Evolutionary conservation across 345 rosid species (phyloP), one percentile per base, ranked within the genome.

Genomic region (Excoecaria cochinchinensis): DNA sequence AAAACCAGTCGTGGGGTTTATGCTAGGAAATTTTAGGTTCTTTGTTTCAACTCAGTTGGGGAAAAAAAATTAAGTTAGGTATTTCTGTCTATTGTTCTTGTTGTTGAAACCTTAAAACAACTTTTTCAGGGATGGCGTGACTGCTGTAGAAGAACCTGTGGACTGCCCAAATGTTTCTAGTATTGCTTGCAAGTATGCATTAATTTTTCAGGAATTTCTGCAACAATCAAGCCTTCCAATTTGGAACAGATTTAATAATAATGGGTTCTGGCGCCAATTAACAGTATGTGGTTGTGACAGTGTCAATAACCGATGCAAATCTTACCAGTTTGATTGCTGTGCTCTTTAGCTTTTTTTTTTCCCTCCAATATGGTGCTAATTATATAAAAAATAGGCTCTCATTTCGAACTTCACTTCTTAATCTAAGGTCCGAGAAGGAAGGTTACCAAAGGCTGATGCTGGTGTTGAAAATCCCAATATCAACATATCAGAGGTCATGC

Each of bases 251-350:
- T 93, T 90, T 84, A 85, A 88, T 73, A 93, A 91, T 77, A 78
- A 79, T 56, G 98, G 98, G 57, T 93, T 95, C 85, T 95, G 99
- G 98, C 93, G 97, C 67, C 99, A 93, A 80, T 87, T 95, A 77
- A 86, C 96, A 25, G 99, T 93, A 88, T 65, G 88, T 85, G 57
- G 76, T 76, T 56, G 15, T 19, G 44, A 14, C 25, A 42, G 25
- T 42, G n/a, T 24, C 74, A 61, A 22, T 74, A 1, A 7, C 16
- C 50, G 47, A 47, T 46, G 46, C 57, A 47, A 75, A 58, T 25
- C n/a, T 38, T 39, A 31, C 39, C 15, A 11, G 48, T 72, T 5
- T 46, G 63, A 47, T 57, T 65, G 4, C 71, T 68, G 25, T 16
- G 17, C 69, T 22, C 22, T 53, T 39, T 40, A 8, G 7, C 59